These are phyloP conservation scores for Lasiosphaeria miniovina DNA, from an alignment of 495 filamentous ascomycete species.

Conservation along the genomic window DNA sequence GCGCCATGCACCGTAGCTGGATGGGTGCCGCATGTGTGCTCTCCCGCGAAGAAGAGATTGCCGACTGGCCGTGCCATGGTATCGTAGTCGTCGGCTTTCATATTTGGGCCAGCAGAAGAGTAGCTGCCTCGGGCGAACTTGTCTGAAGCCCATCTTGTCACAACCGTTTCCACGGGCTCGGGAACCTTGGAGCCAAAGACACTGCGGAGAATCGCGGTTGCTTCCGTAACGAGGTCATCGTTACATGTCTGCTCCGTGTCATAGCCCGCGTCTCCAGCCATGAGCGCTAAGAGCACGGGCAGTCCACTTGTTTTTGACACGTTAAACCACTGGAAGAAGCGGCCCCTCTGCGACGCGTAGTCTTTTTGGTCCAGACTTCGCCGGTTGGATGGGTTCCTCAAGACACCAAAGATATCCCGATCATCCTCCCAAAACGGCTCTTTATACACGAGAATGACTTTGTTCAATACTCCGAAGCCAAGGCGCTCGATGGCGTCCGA, in stretches of 20 bases:
- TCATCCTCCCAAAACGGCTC: conserved; percentile 89
- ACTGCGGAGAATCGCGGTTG: conserved; percentile 65
- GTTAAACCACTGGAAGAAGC: conserved; percentile 98
- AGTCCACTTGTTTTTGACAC: conserved; percentile 82
- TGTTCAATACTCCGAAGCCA: conserved; percentile 93
- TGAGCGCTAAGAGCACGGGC: conserved; percentile 84
- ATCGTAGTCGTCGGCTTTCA: conserved; percentile 87
- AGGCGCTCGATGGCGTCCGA: conserved; percentile 75
- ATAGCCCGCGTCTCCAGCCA: conserved; percentile 93
- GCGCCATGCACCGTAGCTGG: conserved; percentile 96
- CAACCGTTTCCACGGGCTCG: conserved; percentile 76
- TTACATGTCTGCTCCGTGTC: conserved; percentile 76
- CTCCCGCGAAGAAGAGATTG: conserved; percentile 93
- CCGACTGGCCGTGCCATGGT: conserved; percentile 81
- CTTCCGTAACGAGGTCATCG: conserved; percentile 71
- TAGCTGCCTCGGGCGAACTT: conserved; percentile 88
- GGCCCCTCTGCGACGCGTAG: conserved; percentile 59
- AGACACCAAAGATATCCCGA: conserved; percentile 88
- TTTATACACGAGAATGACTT: conserved; percentile 87
- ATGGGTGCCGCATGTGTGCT: conserved; percentile 92
- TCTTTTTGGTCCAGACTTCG: conserved; percentile 53
- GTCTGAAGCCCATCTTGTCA: conserved; percentile 92
- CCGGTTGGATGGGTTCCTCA: conserved; percentile 62
- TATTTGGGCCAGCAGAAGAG: conserved; percentile 80
- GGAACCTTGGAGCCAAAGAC: conserved; percentile 60